Conservation (phyloP, 2,329 filamentous ascomycete species). For the Daldinia sp. region DNA sequence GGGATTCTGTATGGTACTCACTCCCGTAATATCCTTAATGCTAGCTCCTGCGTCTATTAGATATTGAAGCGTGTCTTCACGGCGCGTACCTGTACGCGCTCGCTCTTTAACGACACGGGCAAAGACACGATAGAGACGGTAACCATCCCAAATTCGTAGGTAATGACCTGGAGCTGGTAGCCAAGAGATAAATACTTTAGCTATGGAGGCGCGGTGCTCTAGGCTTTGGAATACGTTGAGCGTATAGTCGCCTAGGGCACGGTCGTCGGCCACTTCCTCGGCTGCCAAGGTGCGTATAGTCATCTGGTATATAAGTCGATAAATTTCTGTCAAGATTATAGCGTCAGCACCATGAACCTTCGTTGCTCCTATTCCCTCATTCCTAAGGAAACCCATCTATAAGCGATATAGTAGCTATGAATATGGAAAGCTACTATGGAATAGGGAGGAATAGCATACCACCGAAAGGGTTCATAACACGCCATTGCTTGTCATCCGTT, state of each 20-base stretch:
- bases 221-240: neutral
- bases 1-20: neutral
- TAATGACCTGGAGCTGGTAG: neutral
- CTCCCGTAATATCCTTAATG: neutral
- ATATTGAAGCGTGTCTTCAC: neutral
- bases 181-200: neutral
- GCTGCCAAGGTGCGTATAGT: neutral
- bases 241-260: neutral
- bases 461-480: neutral
- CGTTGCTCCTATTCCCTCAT: neutral
- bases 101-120: neutral
- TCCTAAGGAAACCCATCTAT: no score
- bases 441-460: neutral
- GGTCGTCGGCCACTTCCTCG: neutral
- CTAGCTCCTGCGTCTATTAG: neutral
- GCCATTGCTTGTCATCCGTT: neutral
- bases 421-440: neutral
- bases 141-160: neutral
- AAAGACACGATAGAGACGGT: neutral
- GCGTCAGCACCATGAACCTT: neutral
- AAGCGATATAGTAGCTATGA: no score
- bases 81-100: neutral
- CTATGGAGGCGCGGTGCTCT: neutral
- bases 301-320: neutral
- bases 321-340: neutral